Percentiles rank a stretch among this genome's conserved stretches.
Conservation (phyloP, 306 rosid species). For the Quercus bicolor region DNA sequence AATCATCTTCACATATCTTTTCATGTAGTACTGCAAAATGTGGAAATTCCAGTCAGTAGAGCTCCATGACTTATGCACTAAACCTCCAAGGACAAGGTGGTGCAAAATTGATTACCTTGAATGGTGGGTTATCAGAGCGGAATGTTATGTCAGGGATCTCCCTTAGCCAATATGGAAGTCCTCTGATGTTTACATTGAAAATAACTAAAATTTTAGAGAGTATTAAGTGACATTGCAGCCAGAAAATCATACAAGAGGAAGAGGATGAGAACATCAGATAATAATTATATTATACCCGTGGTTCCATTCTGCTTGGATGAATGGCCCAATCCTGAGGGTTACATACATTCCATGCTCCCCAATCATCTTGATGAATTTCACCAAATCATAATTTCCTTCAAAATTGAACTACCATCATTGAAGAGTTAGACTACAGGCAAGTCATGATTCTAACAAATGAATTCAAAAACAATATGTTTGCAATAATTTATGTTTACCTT, state of each 20-base stretch:
- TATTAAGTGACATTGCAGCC: not conserved
- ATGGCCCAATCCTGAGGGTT: conserved; percentile 80
- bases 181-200: conserved; percentile 42
- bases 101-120: conserved; percentile 50
- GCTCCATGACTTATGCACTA: not conserved
- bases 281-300: conserved; percentile 62
- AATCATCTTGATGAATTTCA: conserved; percentile 57
- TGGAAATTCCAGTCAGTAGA: not conserved
- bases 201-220: not conserved
- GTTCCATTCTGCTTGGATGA: conserved; percentile 97
- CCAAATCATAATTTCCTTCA: conserved; percentile 60
- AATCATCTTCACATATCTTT: conserved; percentile 45
- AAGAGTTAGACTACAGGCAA: not conserved
- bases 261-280: not conserved
- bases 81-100: not conserved
- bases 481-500: conserved; percentile 36
- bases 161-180: conserved; percentile 92
- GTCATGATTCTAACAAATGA: not conserved
- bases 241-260: not conserved
- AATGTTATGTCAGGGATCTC: conserved; percentile 61
- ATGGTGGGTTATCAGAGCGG: conserved; percentile 65
- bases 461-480: not conserved
- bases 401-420: conserved; percentile 46
- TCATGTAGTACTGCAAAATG: conserved; percentile 56
- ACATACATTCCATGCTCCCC: conserved; percentile 54